Base-by-base conservation (phyloP, 1,284 basidiomycete species). In the Rhodotorula sp. region DNA sequence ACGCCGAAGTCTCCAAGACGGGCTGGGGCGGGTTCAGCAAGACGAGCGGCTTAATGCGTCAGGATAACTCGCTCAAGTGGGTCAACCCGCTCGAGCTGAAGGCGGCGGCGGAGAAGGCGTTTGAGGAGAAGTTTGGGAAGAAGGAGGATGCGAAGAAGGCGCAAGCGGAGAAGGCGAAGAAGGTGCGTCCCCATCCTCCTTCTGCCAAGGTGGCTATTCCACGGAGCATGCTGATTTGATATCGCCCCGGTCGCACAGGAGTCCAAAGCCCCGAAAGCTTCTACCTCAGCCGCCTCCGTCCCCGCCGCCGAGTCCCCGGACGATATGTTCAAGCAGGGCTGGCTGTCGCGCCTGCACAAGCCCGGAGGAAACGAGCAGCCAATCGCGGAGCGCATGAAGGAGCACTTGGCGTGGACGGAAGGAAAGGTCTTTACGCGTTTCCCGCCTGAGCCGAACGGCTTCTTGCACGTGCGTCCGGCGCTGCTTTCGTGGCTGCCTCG, bases 361-460 rank as follows among this genome's bases (percentile, higher is more conserved):
- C 92, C 93, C 15, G 96, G 96, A 61, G 94, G 86, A 77, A 99
- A 98, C 81, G 89, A 91, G 47, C 96, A 99, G 81, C 86, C 90
- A 64, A 85, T 89, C 71, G 85, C 88, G 11, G 83, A 86, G 68
- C 86, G 97, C 68, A 89, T 89, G 65, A 87, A 92, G 70, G 83
- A 87, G 74, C 96, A 99, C 79, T 83, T 99, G 56, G 84, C 85
- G 24, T 85, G 85, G 24, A 98, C 96, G 0, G 86, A 87, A 34
- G 92, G 93, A 20, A 83, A 86, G 69, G 94, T 99, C 9, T 89
- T 90, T 83, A 99, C 96, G 11, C 92, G 96, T 50, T 99, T 99
- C 83, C 96, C 96, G 30, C 96, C 96, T 6, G 96, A 99, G 82
- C 96, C 96, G 24, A 99, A 99, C 79, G 95, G 95, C 9, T 98